phyloP scores from a whole-genome alignment of 345 rosid species.

The Syzygium aromaticum region DNA sequence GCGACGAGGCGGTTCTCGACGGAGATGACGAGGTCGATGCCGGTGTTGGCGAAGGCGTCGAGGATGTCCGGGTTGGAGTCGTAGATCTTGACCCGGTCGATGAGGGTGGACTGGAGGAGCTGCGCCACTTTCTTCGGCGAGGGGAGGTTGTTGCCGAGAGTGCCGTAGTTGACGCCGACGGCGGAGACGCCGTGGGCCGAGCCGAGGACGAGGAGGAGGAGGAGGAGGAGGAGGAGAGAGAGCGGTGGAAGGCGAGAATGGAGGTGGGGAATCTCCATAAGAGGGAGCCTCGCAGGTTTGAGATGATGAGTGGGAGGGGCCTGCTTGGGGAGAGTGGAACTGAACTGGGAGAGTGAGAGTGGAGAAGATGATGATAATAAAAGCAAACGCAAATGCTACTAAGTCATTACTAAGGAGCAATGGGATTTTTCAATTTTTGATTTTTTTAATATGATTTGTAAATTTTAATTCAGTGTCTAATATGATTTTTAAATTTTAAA shows the following conservation, averaged over 20 bases:
- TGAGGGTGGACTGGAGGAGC: constrained; percentile 57
- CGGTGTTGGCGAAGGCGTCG: constrained; percentile 56
- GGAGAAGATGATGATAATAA: not conserved
- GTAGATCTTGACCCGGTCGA: constrained; percentile 58
- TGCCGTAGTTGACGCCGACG: constrained; percentile 59
- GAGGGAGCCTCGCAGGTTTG: not conserved
- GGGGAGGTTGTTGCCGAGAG: constrained; percentile 60
- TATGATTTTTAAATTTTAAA: too few relatives aligned
- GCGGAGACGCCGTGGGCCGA: constrained; percentile 3
- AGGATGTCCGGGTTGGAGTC: constrained; percentile 60
- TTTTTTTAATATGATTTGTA: too few relatives aligned
- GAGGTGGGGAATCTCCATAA: not conserved
- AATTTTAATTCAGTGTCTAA: too few relatives aligned
- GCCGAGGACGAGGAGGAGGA: constrained; percentile 4
- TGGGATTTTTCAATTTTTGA: too few relatives aligned
- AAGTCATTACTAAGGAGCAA: not conserved
- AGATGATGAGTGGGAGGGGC: not conserved
- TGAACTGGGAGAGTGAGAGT: not conserved
- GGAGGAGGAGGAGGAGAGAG: not conserved
- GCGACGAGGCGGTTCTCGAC: constrained; percentile 43
- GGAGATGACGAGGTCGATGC: constrained; percentile 50
- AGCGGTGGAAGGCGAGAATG: not conserved
- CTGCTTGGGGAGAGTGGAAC: not conserved
- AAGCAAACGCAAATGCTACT: not conserved
- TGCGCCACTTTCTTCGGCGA: constrained; percentile 51